phyloP scores from a whole-genome alignment of 192 early-diverging fungal species.

The Backusella luteola region DNA sequence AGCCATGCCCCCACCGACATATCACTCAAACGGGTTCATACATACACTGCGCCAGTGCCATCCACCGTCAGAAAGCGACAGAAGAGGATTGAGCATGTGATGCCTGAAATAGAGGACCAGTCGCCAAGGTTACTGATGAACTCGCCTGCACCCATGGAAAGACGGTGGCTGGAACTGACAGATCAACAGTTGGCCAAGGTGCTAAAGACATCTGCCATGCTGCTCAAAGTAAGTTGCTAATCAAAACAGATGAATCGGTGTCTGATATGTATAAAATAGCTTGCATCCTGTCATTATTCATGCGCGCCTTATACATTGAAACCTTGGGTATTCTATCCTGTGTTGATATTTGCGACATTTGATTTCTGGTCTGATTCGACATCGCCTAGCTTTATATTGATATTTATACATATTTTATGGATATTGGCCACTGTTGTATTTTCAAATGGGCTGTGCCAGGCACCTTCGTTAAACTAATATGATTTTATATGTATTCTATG shows the following conservation, averaged over 20 bases:
- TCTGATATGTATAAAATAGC: conserved; percentile 13
- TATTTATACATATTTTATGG: conserved; percentile 28
- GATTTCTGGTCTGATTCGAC: conserved; percentile 32
- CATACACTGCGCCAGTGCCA: neutral
- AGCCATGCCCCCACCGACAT: neutral
- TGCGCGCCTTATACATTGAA: conserved; percentile 38
- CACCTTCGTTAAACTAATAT: neutral
- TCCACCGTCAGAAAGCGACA: neutral
- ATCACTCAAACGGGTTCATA: neutral
- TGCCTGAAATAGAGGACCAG: neutral
- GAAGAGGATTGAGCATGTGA: neutral
- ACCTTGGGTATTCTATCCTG: conserved; percentile 30
- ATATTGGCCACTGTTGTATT: conserved; percentile 15
- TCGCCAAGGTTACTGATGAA: neutral
- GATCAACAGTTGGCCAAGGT: neutral
- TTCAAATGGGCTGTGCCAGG: conserved; percentile 7
- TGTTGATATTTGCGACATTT: conserved; percentile 36
- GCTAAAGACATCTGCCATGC: conserved; percentile 9
- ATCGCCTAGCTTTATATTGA: conserved; percentile 20
- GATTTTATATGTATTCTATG: too few relatives aligned
- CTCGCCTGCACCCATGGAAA: neutral
- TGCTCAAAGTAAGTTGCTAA: conserved; percentile 12
- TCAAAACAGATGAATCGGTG: neutral
- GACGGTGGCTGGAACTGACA: neutral
- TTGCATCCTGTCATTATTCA: conserved; percentile 34